Conservation (phyloP, 371 early-diverging fungal species). For the Mucor circinelloides region DNA sequence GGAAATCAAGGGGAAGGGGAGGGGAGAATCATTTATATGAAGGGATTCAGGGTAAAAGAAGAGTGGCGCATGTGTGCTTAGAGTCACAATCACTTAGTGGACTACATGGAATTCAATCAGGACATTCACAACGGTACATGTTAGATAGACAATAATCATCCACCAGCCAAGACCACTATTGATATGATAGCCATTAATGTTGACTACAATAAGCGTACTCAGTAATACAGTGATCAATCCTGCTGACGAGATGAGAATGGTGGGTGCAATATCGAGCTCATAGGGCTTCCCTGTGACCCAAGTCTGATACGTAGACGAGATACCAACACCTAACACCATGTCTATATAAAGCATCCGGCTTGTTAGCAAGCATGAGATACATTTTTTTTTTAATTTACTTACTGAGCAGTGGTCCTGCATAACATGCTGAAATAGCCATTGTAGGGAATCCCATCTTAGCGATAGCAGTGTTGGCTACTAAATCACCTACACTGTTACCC, state of each 20-base stretch:
- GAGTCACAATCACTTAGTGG: neutral
- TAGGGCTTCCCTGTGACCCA: conserved; percentile 45
- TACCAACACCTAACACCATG: conserved; percentile 79
- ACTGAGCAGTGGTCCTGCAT: conserved; percentile 83
- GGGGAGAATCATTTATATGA: too few species aligned
- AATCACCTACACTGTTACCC: conserved; percentile 84
- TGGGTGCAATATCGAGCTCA: conserved; percentile 53
- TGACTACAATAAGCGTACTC: conserved; percentile 54
- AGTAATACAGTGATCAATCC: conserved; percentile 57
- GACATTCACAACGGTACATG: conserved; percentile 53
- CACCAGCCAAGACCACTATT: conserved; percentile 53
- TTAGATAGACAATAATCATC: conserved; percentile 55
- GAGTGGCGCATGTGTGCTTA: neutral
- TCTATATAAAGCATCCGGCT: conserved; percentile 35
- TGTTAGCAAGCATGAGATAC: neutral
- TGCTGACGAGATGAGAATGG: conserved; percentile 55
- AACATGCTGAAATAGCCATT: conserved; percentile 87
- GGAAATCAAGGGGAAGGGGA: neutral
- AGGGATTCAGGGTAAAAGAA: too few species aligned
- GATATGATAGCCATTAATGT: conserved; percentile 52
- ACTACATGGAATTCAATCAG: conserved; percentile 45
- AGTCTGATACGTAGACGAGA: conserved; percentile 63
- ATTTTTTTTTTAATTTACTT: conserved; percentile 25
- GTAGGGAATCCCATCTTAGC: conserved; percentile 84
- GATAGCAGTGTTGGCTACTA: conserved; percentile 85